Conservation (phyloP, 2,329 filamentous ascomycete genomes). For the Paecilomyces niveus region DNA sequence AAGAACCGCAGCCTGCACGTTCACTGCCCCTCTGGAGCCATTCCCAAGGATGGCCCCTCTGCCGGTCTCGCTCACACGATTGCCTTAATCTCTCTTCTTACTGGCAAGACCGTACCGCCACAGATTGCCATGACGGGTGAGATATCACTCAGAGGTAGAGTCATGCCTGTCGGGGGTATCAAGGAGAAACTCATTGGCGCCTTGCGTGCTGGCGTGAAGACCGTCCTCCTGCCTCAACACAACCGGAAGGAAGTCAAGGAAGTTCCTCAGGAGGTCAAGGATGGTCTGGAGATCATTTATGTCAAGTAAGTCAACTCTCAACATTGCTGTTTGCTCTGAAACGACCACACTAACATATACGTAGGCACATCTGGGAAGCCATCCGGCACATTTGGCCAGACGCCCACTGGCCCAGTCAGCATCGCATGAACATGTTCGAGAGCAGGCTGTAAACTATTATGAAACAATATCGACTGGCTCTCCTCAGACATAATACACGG, state of each 20-base stretch:
- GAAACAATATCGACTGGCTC: background rate
- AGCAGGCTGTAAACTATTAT: slow-evolving; percentile 59
- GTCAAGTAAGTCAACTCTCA: slow-evolving; percentile 60
- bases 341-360: slow-evolving; percentile 15
- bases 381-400: slow-evolving; percentile 89
- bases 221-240: slow-evolving; percentile 76
- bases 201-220: slow-evolving; percentile 86
- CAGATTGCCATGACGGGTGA: slow-evolving; percentile 91
- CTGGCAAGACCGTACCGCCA: slow-evolving; percentile 75
- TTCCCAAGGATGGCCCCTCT: slow-evolving; percentile 80
- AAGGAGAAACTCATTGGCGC: slow-evolving; percentile 98
- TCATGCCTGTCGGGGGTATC: slow-evolving; percentile 93
- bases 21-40: slow-evolving; percentile 88
- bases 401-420: slow-evolving; percentile 70
- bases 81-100: slow-evolving; percentile 84
- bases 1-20: slow-evolving; percentile 90
- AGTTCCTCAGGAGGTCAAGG: slow-evolving; percentile 79
- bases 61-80: slow-evolving; percentile 93
- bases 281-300: slow-evolving; percentile 80
- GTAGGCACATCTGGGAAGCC: slow-evolving; percentile 87
- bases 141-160: slow-evolving; percentile 73
- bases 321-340: background rate
- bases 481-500: background rate
- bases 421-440: slow-evolving; percentile 63
- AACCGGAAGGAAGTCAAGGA: slow-evolving; percentile 92